A percentile compares a stretch with the other conserved stretches of the same genome.
phyloP scores from a whole-genome alignment of 768 basidiomycete genomes.

The Serendipita vermifera region DNA sequence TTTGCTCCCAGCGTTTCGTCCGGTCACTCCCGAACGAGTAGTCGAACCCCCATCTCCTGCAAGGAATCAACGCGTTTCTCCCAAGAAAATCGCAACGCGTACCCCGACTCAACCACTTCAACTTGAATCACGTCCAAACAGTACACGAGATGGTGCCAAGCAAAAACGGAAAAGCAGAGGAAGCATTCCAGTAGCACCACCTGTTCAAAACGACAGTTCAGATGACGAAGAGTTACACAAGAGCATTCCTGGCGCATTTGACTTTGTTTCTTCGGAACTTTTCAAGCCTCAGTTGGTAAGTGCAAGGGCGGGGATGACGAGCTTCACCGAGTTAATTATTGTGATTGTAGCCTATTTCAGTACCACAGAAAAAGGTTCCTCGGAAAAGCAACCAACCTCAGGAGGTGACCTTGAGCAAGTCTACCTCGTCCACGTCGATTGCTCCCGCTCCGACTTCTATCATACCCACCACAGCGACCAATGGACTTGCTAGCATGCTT shows the following conservation, averaged over 20 bases:
- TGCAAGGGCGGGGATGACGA: no score
- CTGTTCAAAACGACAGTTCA: not conserved
- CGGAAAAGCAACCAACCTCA: no score
- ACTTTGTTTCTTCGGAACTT: not conserved
- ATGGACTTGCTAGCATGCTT: no score
- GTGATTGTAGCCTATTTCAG: no score
- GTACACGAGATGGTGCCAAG: no score
- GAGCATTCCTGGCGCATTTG: slow-evolving; percentile 8
- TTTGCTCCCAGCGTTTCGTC: not conserved
- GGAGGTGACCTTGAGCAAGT: no score
- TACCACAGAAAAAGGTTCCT: no score
- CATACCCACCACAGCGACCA: no score
- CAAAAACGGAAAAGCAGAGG: not conserved
- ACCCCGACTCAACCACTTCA: not conserved
- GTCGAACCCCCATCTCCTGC: not conserved
- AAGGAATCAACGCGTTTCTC: not conserved
- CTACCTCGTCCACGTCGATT: no score
- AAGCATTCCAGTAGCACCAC: not conserved
- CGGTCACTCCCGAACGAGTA: not conserved
- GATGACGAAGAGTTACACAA: not conserved
- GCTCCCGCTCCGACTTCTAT: no score
- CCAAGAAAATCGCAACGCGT: not conserved
- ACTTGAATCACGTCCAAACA: not conserved
- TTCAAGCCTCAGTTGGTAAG: not conserved
- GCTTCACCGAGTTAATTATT: no score